Evolutionary conservation across 164 flowering plant genomes (phyloP).

Genomic region (Vitis rupestris): DNA sequence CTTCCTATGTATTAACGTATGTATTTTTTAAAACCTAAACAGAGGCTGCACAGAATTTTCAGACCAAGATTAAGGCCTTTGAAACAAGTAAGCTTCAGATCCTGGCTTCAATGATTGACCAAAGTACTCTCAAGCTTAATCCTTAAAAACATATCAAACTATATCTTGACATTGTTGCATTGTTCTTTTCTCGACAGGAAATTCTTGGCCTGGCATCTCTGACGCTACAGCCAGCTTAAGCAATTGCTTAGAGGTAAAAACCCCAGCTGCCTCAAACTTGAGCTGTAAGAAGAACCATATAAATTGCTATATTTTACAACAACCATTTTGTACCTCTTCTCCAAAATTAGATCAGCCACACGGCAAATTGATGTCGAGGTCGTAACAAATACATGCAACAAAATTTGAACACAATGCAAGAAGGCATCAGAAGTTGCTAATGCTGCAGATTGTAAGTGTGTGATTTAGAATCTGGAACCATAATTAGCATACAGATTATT

Average conservation of each 20-base stretch:
- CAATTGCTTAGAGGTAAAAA: constrained; percentile 49
- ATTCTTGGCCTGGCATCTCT: constrained; percentile 6
- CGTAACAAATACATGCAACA: constrained; percentile 27
- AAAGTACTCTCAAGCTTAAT: too few species aligned
- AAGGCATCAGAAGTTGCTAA: not conserved
- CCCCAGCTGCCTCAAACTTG: constrained; percentile 57
- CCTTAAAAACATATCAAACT: too few species aligned
- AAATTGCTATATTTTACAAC: constrained; percentile 41
- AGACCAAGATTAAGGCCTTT: too few species aligned
- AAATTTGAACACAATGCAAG: not conserved
- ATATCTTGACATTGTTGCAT: too few species aligned
- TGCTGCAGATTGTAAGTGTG: not conserved
- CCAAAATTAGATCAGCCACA: constrained; percentile 58
- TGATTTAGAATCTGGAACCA: too few species aligned
- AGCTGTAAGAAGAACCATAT: constrained; percentile 26
- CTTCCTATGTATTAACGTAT: too few species aligned
- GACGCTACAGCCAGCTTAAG: constrained; percentile 27
- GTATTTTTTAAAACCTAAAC: too few species aligned
- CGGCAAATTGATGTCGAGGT: constrained; percentile 52
- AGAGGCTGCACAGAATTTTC: too few species aligned
- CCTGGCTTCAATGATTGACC: too few species aligned
- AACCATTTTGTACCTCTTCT: constrained; percentile 57
- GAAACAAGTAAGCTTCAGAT: too few species aligned
- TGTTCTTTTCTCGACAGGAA: not conserved
- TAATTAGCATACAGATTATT: too few species aligned